A percentile compares a stretch with the other conserved stretches of the same genome.
Conservation (phyloP, 495 filamentous ascomycete genomes). For the Articulospora tetracladia region DNA sequence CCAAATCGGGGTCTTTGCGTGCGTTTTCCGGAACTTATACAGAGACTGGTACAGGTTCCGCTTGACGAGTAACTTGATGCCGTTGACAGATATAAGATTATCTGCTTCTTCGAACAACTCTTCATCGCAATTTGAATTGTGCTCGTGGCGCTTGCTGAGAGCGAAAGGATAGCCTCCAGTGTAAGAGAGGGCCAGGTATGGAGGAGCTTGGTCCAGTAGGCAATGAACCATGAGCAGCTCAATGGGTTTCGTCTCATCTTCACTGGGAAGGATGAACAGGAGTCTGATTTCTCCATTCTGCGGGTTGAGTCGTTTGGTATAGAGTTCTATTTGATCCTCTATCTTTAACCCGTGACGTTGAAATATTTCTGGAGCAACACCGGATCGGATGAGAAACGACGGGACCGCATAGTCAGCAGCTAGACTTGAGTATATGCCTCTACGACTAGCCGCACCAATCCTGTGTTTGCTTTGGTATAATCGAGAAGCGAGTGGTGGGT, state of each 20-base stretch:
- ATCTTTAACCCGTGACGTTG: not conserved
- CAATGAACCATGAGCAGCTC: not conserved
- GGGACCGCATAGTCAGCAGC: not conserved
- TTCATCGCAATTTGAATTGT: not conserved
- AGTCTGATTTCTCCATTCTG: not conserved
- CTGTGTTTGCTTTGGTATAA: not conserved
- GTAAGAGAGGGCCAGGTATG: not conserved
- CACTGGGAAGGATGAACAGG: not conserved
- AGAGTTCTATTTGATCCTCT: not conserved
- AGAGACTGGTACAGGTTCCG: not conserved
- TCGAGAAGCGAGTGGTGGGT: too few relatives aligned
- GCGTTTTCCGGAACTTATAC: not conserved
- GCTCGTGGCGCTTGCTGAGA: not conserved
- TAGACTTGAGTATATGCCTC: not conserved
- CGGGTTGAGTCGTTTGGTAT: not conserved
- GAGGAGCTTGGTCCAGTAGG: not conserved
- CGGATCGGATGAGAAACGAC: not conserved
- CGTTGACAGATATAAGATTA: not conserved
- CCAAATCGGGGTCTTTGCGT: not conserved
- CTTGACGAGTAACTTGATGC: not conserved
- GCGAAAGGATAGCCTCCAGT: not conserved
- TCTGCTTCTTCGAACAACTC: not conserved
- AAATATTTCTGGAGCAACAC: not conserved
- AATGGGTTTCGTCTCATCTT: not conserved
- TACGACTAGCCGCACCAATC: too few relatives aligned